Evolutionary conservation across 345 rosid genomes (phyloP).

Genomic region (Murraya paniculata): DNA sequence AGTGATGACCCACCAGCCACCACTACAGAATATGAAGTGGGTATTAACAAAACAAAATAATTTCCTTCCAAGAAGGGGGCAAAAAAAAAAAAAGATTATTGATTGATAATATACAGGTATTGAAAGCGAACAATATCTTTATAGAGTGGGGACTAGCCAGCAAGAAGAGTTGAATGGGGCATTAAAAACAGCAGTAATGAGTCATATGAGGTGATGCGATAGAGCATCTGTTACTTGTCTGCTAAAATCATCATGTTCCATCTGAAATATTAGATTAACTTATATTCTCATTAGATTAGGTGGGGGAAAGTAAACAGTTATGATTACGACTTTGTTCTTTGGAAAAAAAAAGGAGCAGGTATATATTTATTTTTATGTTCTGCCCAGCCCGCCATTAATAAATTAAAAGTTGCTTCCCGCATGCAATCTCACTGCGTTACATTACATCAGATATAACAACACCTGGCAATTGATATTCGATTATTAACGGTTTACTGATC

Average conservation of each 20-base stretch:
- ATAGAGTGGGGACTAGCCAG: slow-evolving; percentile 32
- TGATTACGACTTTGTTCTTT: slow-evolving; percentile 19
- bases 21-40: slow-evolving; percentile 12
- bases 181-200: slow-evolving; percentile 37
- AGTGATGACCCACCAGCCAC: slow-evolving; percentile 1
- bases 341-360: slow-evolving; percentile 3
- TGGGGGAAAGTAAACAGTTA: slow-evolving; percentile 34
- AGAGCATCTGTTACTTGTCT: slow-evolving; percentile 19
- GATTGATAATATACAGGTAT: neutral
- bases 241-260: slow-evolving; percentile 5
- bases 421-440: neutral
- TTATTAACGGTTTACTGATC: neutral
- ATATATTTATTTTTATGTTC: neutral
- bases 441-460: neutral
- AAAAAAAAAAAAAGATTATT: neutral
- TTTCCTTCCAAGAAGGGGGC: neutral
- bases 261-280: neutral
- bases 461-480: neutral
- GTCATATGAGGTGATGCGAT: slow-evolving; percentile 21
- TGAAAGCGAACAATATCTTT: slow-evolving; percentile 23
- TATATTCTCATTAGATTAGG: slow-evolving; percentile 37
- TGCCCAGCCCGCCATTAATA: neutral
- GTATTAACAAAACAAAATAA: neutral
- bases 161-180: slow-evolving; percentile 35
- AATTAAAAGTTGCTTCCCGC: neutral